Base-by-base conservation (phyloP, 257 asterid genomes). In the Paraleonurus japonicus region DNA sequence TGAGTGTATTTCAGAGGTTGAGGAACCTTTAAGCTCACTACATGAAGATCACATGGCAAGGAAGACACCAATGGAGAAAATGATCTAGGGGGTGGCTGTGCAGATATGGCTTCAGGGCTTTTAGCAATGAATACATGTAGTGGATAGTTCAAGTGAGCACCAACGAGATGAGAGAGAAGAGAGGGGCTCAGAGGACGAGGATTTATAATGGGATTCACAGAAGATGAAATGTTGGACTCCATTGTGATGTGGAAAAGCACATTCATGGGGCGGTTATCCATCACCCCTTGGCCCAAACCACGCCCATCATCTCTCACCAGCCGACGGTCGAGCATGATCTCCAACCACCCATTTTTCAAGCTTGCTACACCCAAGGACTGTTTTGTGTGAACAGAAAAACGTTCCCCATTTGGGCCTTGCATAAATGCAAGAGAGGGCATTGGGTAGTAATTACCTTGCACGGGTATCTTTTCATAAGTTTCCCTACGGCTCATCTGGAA, bases 401-500 rank as follows among this genome's bases (percentile, higher is more conserved):
- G 96, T 11, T 77, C 77, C n/a, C 98, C 96, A 4, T 79, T 69
- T 59, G 84, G 50, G 26, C 87, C 91, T 74, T 89, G 95, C 87
- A 95, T 83, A 69, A 92, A 89, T 71, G 96, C 96, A 28, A 95
- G 96, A 50, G 96, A 85, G 23, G 98, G 98, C 95, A 95, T 92
- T 3, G 98, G 99, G 33, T 92, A 95, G 85, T 92, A 95, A 77
- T 95, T 95, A 11, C 99, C 99, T 77, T 95, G 99, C 65, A 89
- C 67, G 1, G 99, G 97, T 69, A 95, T 92, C 85, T 95, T 95
- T 79, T 88, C 95, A 62, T 92, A 95, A 1, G 98, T 88, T 76
- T 95, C 97, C 71, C 98, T 79, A 9, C 96, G 95, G 84, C 96
- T 95, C 94, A 80, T 95, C 61, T 95, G 99, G 79, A 84, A 95